phyloP scores from a whole-genome alignment of 495 filamentous ascomycete genomes.

The Penicillium waksmanii region DNA sequence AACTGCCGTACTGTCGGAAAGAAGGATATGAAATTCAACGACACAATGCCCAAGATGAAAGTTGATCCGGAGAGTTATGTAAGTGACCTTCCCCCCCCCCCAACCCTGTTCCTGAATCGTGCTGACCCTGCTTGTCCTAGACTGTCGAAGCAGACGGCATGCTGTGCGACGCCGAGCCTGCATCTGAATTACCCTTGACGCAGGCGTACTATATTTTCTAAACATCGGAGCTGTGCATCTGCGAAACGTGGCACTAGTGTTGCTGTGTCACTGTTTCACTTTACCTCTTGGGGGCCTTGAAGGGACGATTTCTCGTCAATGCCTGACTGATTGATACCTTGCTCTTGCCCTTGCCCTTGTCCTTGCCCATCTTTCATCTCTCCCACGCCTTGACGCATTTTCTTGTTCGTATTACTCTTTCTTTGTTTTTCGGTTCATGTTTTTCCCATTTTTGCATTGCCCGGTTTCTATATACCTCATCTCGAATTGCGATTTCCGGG shows the following conservation, averaged over 20 bases:
- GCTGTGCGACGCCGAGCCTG: conserved; percentile 76
- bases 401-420: background rate
- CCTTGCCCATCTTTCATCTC: background rate
- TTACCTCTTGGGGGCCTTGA: background rate
- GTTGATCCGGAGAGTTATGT: conserved; percentile 92
- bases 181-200: conserved; percentile 72
- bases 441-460: conserved; percentile 10
- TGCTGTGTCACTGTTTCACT: background rate
- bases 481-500: conserved; percentile 22
- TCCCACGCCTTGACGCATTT: background rate
- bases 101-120: background rate
- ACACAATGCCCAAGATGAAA: conserved; percentile 84
- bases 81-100: conserved; percentile 25
- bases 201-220: conserved; percentile 83
- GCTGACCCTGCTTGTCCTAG: conserved; percentile 10
- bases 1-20: conserved; percentile 82
- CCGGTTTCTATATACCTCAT: conserved; percentile 25
- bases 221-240: conserved; percentile 15
- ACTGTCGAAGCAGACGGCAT: conserved; percentile 85
- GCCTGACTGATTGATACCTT: no score
- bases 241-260: background rate
- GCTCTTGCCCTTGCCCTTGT: background rate
- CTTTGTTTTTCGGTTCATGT: background rate
- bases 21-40: conserved; percentile 93
- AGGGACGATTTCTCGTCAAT: background rate